phyloP scores from a whole-genome alignment of 345 rosid genomes.

The Anastatica hierochuntica region DNA sequence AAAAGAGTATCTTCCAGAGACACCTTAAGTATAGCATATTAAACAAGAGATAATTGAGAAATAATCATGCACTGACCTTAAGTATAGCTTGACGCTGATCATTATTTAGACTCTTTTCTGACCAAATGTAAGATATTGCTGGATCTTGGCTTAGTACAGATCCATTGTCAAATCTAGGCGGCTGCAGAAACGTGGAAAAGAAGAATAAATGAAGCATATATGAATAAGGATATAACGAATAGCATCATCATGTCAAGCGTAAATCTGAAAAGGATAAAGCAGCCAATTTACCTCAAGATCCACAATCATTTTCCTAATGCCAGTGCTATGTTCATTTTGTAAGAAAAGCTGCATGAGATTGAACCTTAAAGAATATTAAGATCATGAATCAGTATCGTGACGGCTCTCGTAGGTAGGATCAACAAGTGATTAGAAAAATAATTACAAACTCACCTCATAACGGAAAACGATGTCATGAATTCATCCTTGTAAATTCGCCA shows the following conservation, averaged over 20 bases:
- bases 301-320: conserved; percentile 72
- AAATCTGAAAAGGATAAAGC: conserved; percentile 11
- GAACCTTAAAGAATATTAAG: conserved; percentile 47
- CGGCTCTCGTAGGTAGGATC: conserved; percentile 1
- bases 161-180: conserved; percentile 93
- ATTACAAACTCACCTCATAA: conserved; percentile 59
- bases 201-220: not conserved
- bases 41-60: conserved; percentile 8
- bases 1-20: not conserved
- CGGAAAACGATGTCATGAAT: conserved; percentile 60
- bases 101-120: conserved; percentile 73
- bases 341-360: conserved; percentile 77
- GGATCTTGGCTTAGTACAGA: conserved; percentile 92
- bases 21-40: not conserved
- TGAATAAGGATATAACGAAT: conserved; percentile 2
- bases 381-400: conserved; percentile 1
- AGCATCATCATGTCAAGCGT: not conserved
- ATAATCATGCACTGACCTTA: conserved; percentile 46
- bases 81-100: conserved; percentile 96
- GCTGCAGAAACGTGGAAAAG: conserved; percentile 33
- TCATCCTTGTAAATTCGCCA: conserved; percentile 92
- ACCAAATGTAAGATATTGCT: conserved; percentile 87
- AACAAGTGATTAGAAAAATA: conserved; percentile 1
- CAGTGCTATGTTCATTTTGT: conserved; percentile 50
- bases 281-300: conserved; percentile 72